Conservation (phyloP, 1,284 basidiomycete species). For the Pyrrhoderma lamaoense region DNA sequence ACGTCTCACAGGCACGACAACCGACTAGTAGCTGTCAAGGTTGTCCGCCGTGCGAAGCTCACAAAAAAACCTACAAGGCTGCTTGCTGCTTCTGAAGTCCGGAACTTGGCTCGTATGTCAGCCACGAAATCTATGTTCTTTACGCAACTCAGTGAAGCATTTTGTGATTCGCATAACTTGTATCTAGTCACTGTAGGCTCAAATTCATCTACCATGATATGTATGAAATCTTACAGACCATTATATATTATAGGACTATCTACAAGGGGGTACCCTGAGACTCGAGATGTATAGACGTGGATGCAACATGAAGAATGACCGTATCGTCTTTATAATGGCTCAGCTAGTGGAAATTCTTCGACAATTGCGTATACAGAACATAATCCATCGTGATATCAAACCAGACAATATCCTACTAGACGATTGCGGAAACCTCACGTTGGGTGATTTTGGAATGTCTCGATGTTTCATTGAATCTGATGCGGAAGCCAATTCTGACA, state of each 20-base stretch:
- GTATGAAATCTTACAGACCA: too few species aligned
- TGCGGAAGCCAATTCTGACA: slow-evolving; percentile 23
- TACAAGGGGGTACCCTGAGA: slow-evolving; percentile 6
- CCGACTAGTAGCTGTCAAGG: slow-evolving; percentile 7
- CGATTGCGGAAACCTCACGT: slow-evolving; percentile 41
- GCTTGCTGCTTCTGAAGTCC: slow-evolving; percentile 6
- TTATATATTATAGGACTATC: slow-evolving; percentile 5
- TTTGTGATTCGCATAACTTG: slow-evolving; percentile 13
- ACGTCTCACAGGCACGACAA: background rate
- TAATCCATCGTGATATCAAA: slow-evolving; percentile 61
- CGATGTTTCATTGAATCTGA: background rate
- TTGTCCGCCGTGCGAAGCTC: slow-evolving; percentile 10
- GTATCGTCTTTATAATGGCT: slow-evolving; percentile 9
- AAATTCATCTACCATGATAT: background rate
- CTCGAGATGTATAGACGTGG: background rate
- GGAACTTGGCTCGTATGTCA: slow-evolving; percentile 4
- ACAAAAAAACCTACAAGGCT: background rate
- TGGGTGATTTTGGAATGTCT: slow-evolving; percentile 61
- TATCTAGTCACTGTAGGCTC: slow-evolving; percentile 13
- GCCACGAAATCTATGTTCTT: slow-evolving; percentile 5
- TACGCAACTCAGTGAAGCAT: slow-evolving; percentile 8
- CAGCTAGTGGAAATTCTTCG: slow-evolving; percentile 9
- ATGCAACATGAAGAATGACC: slow-evolving; percentile 1
- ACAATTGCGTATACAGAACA: slow-evolving; percentile 29
- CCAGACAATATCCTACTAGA: slow-evolving; percentile 57